These are phyloP conservation scores for Leccinum disarticulatum DNA, from an alignment of 768 basidiomycete species.

Conservation along the genomic window DNA sequence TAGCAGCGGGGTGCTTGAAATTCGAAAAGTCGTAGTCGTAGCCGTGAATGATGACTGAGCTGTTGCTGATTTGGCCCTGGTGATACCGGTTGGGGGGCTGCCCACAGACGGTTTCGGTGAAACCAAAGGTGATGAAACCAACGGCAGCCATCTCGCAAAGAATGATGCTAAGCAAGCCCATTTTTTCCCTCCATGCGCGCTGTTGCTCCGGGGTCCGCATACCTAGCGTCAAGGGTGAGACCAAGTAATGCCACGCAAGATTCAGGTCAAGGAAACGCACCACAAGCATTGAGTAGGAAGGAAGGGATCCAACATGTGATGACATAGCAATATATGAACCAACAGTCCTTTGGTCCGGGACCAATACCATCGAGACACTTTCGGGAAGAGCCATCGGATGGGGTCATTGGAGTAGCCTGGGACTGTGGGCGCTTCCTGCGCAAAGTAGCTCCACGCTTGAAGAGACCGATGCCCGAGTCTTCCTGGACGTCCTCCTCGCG, in stretches of 20 bases:
- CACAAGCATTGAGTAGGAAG: constrained; percentile 72
- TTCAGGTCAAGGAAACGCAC: constrained; percentile 47
- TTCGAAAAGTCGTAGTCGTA: constrained; percentile 88
- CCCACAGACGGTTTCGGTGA: constrained; percentile 92
- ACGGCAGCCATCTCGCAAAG: constrained; percentile 85
- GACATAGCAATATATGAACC: constrained; percentile 93
- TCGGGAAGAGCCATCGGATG: constrained; percentile 37
- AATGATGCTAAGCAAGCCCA: constrained; percentile 86
- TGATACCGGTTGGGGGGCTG: constrained; percentile 81
- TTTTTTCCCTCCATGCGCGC: constrained; percentile 98
- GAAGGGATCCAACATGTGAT: constrained; percentile 83
- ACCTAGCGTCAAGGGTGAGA: constrained; percentile 45
- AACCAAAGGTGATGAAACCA: constrained; percentile 98
- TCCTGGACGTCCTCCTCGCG: constrained; percentile 91
- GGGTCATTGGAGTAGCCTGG: constrained; percentile 38
- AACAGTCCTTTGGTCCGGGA: constrained; percentile 88
- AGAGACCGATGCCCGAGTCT: constrained; percentile 80
- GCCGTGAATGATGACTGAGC: constrained; percentile 91
- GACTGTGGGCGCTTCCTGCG: constrained; percentile 63
- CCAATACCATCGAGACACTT: constrained; percentile 70
- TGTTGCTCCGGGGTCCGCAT: constrained; percentile 90
- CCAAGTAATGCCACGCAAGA: not conserved
- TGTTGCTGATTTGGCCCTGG: constrained; percentile 70
- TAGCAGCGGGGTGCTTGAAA: constrained; percentile 79
- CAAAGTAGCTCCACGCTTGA: constrained; percentile 81